Evolutionary conservation across 2,329 filamentous ascomycete species (phyloP).

Genomic region (Knoxdaviesia proteae): DNA sequence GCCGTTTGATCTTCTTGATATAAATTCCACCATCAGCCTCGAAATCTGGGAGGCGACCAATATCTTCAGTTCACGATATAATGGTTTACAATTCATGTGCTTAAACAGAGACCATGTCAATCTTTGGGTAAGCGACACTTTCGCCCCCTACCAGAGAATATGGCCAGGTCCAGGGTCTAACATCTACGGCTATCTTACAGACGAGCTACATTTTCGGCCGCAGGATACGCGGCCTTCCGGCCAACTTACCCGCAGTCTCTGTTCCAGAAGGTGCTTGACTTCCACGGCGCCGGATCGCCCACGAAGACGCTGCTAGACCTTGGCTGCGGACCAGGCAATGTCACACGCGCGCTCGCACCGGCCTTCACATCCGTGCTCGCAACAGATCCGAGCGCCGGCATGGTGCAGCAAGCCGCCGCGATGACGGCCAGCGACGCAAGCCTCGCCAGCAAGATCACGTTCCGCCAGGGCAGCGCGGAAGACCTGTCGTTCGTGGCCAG

Average conservation of each 20-base stretch:
- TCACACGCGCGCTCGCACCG: slow-evolving; percentile 30
- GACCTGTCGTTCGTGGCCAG: slow-evolving; percentile 27
- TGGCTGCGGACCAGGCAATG: slow-evolving; percentile 41
- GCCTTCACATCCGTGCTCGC: slow-evolving; percentile 29
- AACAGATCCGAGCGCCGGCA: slow-evolving; percentile 34
- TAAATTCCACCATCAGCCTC: too few relatives aligned
- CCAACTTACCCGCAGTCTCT: slow-evolving; percentile 35
- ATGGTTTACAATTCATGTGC: neutral
- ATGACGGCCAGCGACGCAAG: slow-evolving; percentile 12
- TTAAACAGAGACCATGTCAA: slow-evolving; percentile 6
- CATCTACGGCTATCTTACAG: slow-evolving; percentile 12
- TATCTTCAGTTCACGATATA: neutral
- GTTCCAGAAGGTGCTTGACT: slow-evolving; percentile 30
- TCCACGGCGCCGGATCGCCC: slow-evolving; percentile 18
- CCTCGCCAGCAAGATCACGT: slow-evolving; percentile 20
- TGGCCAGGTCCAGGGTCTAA: neutral
- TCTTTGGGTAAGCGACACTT: slow-evolving; percentile 8
- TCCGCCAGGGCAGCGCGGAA: slow-evolving; percentile 30
- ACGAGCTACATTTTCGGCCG: slow-evolving; percentile 32
- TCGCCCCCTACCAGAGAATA: neutral
- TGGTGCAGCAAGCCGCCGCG: slow-evolving; percentile 29
- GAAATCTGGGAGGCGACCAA: too few relatives aligned
- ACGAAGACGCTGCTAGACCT: slow-evolving; percentile 26
- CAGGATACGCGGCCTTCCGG: slow-evolving; percentile 37
- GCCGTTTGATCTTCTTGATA: too few relatives aligned